Evolutionary conservation across 2,329 filamentous ascomycete species (phyloP).

Genomic region (Ophiostoma sp.): DNA sequence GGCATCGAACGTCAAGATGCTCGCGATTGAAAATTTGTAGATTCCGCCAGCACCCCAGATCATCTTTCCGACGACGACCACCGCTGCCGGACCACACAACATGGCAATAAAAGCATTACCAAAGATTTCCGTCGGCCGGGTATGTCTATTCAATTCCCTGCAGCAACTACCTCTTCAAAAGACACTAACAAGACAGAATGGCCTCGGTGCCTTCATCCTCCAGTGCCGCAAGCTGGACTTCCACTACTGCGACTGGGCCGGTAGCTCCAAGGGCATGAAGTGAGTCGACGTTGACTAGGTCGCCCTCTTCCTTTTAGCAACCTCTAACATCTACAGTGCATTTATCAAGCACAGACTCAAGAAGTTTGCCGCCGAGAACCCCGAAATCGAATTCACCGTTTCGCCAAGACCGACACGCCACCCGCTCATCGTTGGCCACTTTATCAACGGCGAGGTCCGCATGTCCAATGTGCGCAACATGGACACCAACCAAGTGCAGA

Average conservation of each 20-base stretch:
- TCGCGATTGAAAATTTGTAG: conserved; percentile 18
- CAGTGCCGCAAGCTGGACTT: conserved; percentile 96
- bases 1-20: background rate
- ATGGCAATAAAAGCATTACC: conserved; percentile 29
- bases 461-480: conserved; percentile 85
- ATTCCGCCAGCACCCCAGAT: background rate
- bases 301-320: background rate
- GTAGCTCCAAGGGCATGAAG: conserved; percentile 94
- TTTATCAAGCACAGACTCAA: conserved; percentile 76
- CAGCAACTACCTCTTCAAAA: background rate
- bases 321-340: conserved; percentile 45
- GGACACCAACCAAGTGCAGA: conserved; percentile 69
- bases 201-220: conserved; percentile 91
- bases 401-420: conserved; percentile 87
- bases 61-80: conserved; percentile 5
- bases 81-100: conserved; percentile 20
- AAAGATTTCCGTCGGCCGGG: conserved; percentile 28
- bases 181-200: conserved; percentile 59
- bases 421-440: conserved; percentile 81
- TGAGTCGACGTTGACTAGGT: conserved; percentile 40
- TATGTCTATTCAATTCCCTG: background rate
- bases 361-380: conserved; percentile 73
- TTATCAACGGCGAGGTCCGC: conserved; percentile 85
- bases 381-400: conserved; percentile 84
- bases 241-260: conserved; percentile 95